Evolutionary conservation across 1,139 yeast genomes (phyloP), one percentile per base, ranked within the genome.

Genomic region (Kurtzmaniella quercitrusa): DNA sequence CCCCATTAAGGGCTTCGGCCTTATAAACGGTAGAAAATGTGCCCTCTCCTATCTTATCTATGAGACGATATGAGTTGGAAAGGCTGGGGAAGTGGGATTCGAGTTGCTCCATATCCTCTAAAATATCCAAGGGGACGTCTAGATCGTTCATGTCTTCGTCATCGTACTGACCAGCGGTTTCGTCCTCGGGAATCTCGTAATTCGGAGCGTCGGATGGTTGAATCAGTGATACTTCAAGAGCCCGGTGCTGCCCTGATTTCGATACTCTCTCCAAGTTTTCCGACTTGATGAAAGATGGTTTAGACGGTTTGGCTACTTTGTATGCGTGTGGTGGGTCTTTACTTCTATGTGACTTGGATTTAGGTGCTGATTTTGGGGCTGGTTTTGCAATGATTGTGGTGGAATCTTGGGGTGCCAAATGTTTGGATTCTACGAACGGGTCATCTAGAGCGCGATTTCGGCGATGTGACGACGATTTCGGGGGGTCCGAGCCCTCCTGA

Each of bases 11-110:
- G 45, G 91, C 95, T 48, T 82, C 82, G 0, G 98, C 96, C 58
- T 85, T 85, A 70, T 89, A 93, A 3, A 93, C 96, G 1, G 90
- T 80, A 18, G 95, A 86, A 57, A 90, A 90, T 0, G 98, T 90
- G 21, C 98, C 97, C 60, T 91, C 97, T 11, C 98, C 99, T 51
- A 91, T 87, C 59, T 91, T 87, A 54, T 88, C 94, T 31, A 87
- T 65, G 19, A 93, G 67, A 37, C 81, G 70, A 57, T 85, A 91
- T 41, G 79, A 75, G 24, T 70, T 66, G 1, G 79, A 66, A 39
- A 91, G 68, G 1, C 75, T 75, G 2, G 83, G 83, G 57, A 91
- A 89, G 31, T 83, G 73, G 38, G 68, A 72, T 49, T 79, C 82
- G 27, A 91, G 71, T 45, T 72, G 70, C 40, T 70, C 71, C 74